phyloP scores from a whole-genome alignment of 1,284 basidiomycete species.

The Malassezia yamatoensis region DNA sequence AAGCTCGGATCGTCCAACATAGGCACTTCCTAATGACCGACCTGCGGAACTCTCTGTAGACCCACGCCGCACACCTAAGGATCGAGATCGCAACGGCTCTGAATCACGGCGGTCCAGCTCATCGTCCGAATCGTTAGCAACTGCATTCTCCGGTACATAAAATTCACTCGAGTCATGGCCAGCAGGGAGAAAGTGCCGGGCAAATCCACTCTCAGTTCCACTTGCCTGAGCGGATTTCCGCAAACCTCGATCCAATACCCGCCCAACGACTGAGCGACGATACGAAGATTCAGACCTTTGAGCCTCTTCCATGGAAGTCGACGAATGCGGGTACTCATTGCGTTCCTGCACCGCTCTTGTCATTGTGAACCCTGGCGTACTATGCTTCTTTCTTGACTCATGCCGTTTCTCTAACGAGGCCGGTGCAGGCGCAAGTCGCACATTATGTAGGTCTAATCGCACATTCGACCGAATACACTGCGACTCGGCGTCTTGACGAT shows the following conservation, averaged over 20 bases:
- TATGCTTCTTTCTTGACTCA: too few relatives aligned
- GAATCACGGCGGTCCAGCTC: constrained; percentile 3
- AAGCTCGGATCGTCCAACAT: constrained; percentile 11
- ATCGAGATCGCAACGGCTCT: not conserved
- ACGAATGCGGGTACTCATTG: too few relatives aligned
- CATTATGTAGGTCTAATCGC: constrained; percentile 34
- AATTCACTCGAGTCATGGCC: not conserved
- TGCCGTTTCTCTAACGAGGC: not conserved
- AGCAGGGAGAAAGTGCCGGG: not conserved
- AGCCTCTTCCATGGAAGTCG: too few relatives aligned
- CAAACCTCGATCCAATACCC: constrained; percentile 3
- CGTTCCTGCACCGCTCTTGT: too few relatives aligned
- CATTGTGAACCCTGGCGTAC: too few relatives aligned
- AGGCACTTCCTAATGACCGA: constrained; percentile 14
- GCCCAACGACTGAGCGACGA: constrained; percentile 7
- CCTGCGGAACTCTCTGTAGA: not conserved
- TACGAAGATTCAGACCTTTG: too few relatives aligned
- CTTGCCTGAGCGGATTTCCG: not conserved
- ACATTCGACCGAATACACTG: constrained; percentile 24
- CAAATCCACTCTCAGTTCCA: not conserved
- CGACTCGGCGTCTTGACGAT: not conserved
- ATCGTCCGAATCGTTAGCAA: constrained; percentile 16
- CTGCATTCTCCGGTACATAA: constrained; percentile 1
- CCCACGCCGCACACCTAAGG: constrained; percentile 11
- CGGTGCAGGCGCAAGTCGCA: constrained; percentile 24